Conservation (phyloP, 805 yeast species). For the Cyberlindnera petersonii region DNA sequence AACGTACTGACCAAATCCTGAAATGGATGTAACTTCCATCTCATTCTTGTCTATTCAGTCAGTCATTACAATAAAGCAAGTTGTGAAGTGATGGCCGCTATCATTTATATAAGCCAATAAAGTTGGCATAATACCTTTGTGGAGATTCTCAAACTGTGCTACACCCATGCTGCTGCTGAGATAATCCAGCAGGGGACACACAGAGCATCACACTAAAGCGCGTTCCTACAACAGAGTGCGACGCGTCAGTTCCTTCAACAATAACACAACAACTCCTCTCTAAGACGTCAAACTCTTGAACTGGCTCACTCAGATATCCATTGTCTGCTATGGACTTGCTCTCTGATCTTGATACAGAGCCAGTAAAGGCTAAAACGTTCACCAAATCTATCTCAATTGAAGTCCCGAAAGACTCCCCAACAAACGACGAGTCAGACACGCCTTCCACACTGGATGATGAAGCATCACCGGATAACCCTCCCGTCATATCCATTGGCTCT, state of each 20-base stretch:
- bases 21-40: no score
- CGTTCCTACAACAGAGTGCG: neutral
- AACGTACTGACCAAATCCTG: no score
- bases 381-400: conserved; percentile 16
- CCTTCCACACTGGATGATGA: neutral
- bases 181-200: no score
- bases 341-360: conserved; percentile 16
- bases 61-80: no score
- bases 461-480: neutral
- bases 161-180: no score
- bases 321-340: neutral
- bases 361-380: conserved; percentile 20
- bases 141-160: no score
- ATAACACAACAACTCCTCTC: neutral
- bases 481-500: no score
- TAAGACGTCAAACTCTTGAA: neutral
- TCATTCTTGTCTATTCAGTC: no score
- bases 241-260: neutral
- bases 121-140: no score
- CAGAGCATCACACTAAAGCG: no score
- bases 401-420: conserved; percentile 2
- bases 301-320: neutral
- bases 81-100: no score
- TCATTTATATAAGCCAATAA: no score
- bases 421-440: neutral